Evolutionary conservation across 805 yeast species (phyloP), one percentile per base, ranked within the genome.

Genomic region (Candida parachauliodes): DNA sequence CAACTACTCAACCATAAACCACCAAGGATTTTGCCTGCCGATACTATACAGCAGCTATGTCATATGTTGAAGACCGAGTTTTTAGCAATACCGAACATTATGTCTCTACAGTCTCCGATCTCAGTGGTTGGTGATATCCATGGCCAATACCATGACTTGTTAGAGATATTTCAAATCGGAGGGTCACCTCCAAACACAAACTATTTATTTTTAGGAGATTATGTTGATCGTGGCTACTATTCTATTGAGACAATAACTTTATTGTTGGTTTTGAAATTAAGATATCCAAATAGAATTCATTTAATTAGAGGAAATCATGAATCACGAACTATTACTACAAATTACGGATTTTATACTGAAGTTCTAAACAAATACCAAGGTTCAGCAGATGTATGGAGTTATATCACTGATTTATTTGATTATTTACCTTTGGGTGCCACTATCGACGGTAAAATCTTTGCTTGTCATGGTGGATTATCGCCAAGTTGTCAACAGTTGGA

Each of bases 41-140:
- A 60, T 27, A 63, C 68, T 14, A 54, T 68, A 5, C 70, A 65
- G 42, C 65, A 56, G 32, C 45, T 68, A 36, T 88, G 96, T 54
- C 81, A 79, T 54, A 84, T 83, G 48, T 68, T 89, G 47, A 93
- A 89, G 59, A 93, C 88, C 40, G 76, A 84, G 43, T 70, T 93
- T 34, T 70, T 89, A 14, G 65, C 71, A 27, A 95, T 87, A 48
- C 83, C 95, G 43, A 93, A 93, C 54, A 94, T 93, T 25, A 87
- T 91, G 34, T 83, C 87, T 30, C 69, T 93, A 6, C 68, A 70
- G 24, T 77, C 94, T 2, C 98, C 98, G 1, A 87, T 93, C 8
- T 88, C 98, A 0, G 87, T 93, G 6, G 97, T 93, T 4, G 98
- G 98, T 1, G 98, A 93, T 55, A 91, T 93, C 32, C 98, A 93